Base-by-base conservation (phyloP, 768 basidiomycete genomes). In the Russula olivacea region DNA sequence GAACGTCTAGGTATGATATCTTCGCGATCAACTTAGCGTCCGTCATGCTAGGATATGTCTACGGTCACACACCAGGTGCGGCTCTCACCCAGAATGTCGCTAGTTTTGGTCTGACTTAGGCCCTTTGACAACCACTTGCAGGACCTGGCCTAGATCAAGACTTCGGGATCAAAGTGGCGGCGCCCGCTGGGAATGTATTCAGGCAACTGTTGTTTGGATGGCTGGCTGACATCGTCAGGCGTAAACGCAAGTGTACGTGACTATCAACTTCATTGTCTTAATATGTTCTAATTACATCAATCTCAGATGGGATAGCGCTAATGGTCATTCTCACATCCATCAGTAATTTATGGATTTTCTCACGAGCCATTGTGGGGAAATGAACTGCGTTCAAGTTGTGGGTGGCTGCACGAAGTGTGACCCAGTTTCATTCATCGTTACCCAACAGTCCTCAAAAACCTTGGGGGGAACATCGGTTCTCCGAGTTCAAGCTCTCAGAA, bases 21-120 rank as follows among this genome's bases (percentile, higher is more conserved):
- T 97, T 94, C 70, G 89, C 91, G 6, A 95, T 95, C 75, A 91
- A 87, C 73, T 87, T 94, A 41, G 91, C 84, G 0, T 83, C 88
- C 0, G 78, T 79, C 0, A 93, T 95, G 90, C 75, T 96, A 57
- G 90, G 87, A 30, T 89, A 86, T 69, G 86, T 93, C 59, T 94
- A 94, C 58, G 83, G 84, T 43, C 60, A 72, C 30, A 70, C 58
- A 28, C n/a, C 19, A 34, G 69, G 63, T 64, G 25, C 11, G 40
- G 4, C 23, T 6, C n/a, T 30, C 9, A 19, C 47, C 4, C 14
- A 48, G 12, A 50, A 59, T 23, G 10, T 8, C 9, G 25, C 11
- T 14, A 6, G 19, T 34, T 17, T 25, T 36, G 14, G 36, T 34
- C 48, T 55, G 28, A 55, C 47, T 41, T 32, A 28, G 36, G 41